Evolutionary conservation across 2,329 filamentous ascomycete genomes (phyloP).

Genomic region (Microdochium nivale): DNA sequence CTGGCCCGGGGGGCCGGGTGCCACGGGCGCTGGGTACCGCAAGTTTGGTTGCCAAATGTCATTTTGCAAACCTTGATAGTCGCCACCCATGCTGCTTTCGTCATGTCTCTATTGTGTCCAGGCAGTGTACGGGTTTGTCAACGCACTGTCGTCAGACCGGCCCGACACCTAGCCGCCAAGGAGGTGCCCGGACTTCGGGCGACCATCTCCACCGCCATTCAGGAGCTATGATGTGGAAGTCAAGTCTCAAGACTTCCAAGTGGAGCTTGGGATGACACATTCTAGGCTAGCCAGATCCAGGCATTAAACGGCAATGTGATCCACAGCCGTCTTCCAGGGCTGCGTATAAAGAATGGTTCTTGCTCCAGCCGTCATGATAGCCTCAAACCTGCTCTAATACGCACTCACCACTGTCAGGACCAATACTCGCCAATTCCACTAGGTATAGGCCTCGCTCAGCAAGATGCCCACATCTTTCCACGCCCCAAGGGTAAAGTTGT

Average conservation of each 20-base stretch:
- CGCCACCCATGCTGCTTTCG: too few relatives aligned
- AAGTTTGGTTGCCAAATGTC: too few relatives aligned
- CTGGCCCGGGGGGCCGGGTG: too few relatives aligned
- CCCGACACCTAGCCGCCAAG: too few relatives aligned
- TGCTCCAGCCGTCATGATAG: background rate
- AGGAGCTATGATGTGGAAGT: background rate
- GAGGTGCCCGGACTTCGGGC: too few relatives aligned
- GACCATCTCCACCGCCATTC: too few relatives aligned
- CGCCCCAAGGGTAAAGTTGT: background rate
- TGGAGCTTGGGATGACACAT: background rate
- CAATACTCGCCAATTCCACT: background rate
- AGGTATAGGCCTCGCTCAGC: background rate
- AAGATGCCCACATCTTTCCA: background rate
- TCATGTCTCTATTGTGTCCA: too few relatives aligned
- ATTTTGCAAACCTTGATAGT: too few relatives aligned
- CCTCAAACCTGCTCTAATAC: background rate
- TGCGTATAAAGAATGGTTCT: too few relatives aligned
- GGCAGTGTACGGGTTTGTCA: too few relatives aligned
- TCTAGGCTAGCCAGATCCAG: background rate
- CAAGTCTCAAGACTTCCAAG: background rate
- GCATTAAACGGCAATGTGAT: background rate
- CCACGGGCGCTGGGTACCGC: too few relatives aligned
- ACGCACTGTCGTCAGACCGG: too few relatives aligned
- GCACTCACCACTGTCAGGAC: background rate
- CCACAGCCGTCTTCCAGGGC: background rate